Evolutionary conservation across 179 eudicot species (phyloP).

Genomic region (Corrigiola litoralis): DNA sequence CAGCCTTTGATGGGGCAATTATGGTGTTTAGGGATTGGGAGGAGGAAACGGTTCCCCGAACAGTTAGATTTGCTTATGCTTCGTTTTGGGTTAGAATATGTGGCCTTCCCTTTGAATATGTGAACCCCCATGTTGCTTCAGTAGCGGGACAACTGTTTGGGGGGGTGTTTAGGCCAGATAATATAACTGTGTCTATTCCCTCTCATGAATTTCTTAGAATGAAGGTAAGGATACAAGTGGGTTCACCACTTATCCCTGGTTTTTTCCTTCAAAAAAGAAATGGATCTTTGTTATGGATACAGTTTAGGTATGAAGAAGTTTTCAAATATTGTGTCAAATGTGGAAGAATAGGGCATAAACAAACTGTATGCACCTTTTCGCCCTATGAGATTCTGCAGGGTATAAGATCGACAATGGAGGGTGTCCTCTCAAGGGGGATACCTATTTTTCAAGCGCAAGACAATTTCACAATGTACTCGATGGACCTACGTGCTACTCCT

Average conservation of each 20-base stretch:
- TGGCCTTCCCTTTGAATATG: background rate
- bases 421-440: no score
- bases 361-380: background rate
- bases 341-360: background rate
- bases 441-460: no score
- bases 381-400: no score
- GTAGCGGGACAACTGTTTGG: no score
- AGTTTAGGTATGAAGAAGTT: background rate
- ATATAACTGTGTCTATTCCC: no score
- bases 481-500: no score
- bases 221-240: background rate
- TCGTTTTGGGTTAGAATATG: background rate
- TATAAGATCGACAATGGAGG: no score
- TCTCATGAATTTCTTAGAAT: background rate
- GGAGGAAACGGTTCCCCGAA: background rate
- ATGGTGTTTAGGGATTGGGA: background rate
- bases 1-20: background rate
- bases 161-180: no score
- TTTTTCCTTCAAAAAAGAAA: background rate
- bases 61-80: background rate
- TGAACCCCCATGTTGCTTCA: no score
- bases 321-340: background rate
- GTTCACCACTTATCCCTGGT: background rate
- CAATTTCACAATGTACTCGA: no score
- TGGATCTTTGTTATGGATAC: background rate